Evolutionary conservation across 805 yeast genomes (phyloP).

Genomic region (Saccharomycopsis fermentans): DNA sequence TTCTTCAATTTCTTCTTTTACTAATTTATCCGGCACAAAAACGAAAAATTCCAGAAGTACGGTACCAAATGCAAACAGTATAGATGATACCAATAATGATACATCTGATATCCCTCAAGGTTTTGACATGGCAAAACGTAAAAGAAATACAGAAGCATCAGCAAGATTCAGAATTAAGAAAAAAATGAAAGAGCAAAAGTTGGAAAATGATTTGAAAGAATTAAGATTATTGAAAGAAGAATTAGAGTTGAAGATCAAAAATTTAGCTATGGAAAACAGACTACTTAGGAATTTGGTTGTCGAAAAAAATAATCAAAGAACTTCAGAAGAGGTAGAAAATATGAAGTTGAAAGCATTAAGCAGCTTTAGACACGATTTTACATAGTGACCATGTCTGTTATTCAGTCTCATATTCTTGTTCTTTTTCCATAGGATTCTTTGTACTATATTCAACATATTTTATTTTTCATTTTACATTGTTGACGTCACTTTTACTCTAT

Average conservation of each 20-base stretch:
- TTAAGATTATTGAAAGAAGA: constrained; percentile 55
- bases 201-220: constrained; percentile 69
- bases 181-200: constrained; percentile 84
- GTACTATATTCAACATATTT: background rate
- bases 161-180: constrained; percentile 89
- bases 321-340: constrained; percentile 42
- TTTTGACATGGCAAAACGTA: constrained; percentile 61
- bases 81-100: background rate
- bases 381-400: background rate
- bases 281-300: constrained; percentile 74
- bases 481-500: background rate
- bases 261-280: constrained; percentile 88
- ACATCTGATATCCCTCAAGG: constrained; percentile 10
- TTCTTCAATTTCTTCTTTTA: background rate
- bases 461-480: background rate
- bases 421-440: background rate
- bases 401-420: background rate
- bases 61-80: background rate
- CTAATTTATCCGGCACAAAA: background rate
- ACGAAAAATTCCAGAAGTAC: background rate
- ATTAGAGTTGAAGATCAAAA: constrained; percentile 66
- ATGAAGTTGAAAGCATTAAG: constrained; percentile 37
- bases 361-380: constrained; percentile 4
- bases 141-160: constrained; percentile 86
- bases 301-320: constrained; percentile 56